Evolutionary conservation across 495 filamentous ascomycete genomes (phyloP).

Genomic region (Daldinia loculata): DNA sequence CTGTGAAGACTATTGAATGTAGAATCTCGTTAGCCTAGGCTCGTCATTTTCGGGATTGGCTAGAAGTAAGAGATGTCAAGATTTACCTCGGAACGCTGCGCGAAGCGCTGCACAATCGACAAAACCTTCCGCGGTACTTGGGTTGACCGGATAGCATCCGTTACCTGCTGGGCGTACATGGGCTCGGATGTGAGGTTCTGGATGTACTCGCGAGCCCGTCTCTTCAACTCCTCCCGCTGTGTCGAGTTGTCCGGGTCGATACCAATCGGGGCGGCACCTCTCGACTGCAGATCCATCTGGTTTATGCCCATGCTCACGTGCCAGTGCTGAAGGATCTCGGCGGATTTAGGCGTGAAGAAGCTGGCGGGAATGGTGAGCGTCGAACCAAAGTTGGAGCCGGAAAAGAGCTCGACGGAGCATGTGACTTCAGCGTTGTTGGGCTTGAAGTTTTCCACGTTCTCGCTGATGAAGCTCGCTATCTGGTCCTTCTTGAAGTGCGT

Average conservation of each 20-base stretch:
- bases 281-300: conserved; percentile 48
- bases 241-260: conserved; percentile 48
- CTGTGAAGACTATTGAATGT: conserved; percentile 17
- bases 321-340: conserved; percentile 57
- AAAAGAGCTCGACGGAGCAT: conserved; percentile 53
- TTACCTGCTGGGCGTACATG: conserved; percentile 55
- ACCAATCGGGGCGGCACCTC: conserved; percentile 55
- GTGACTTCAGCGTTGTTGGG: conserved; percentile 47
- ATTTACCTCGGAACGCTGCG: conserved; percentile 47
- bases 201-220: conserved; percentile 53
- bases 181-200: conserved; percentile 53
- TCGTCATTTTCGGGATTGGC: not conserved
- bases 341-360: conserved; percentile 56
- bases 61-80: not conserved
- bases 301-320: conserved; percentile 47
- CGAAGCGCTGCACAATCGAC: conserved; percentile 53
- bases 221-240: conserved; percentile 52
- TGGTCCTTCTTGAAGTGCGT: conserved; percentile 55
- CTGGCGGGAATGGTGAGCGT: conserved; percentile 53
- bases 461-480: conserved; percentile 53
- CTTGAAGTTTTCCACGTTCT: conserved; percentile 53
- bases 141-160: conserved; percentile 52
- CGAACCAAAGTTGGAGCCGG: conserved; percentile 51
- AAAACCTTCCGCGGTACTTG: conserved; percentile 54
- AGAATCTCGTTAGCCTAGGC: not conserved